These are phyloP conservation scores for Rosa lucieae DNA, from an alignment of 306 rosid species.

Conservation along the genomic window DNA sequence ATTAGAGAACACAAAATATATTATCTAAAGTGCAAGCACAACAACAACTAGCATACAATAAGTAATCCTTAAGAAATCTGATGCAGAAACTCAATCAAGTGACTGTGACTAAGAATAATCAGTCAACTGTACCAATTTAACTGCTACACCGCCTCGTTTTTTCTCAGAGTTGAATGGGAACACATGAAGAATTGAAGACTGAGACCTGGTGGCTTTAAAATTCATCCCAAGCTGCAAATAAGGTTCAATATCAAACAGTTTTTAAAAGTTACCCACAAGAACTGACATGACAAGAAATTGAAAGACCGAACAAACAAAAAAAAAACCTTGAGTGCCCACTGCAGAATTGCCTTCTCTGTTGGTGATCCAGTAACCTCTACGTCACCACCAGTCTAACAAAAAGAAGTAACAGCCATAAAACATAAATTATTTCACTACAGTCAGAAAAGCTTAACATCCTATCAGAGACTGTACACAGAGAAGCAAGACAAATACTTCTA, in stretches of 20 bases:
- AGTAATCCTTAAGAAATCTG: not conserved
- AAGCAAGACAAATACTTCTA: not conserved
- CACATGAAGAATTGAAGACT: conserved; percentile 62
- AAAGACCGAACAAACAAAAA: not conserved
- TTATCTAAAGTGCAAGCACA: not conserved
- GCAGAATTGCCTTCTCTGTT: conserved; percentile 83
- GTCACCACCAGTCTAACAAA: conserved; percentile 47
- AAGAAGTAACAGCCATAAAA: conserved; percentile 10
- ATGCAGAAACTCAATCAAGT: not conserved
- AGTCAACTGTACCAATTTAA: conserved; percentile 43
- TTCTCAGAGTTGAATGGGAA: conserved; percentile 89
- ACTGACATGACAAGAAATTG: not conserved
- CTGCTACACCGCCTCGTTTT: conserved; percentile 81
- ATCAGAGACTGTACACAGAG: not conserved
- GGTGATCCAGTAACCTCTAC: conserved; percentile 89
- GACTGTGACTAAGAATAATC: not conserved
- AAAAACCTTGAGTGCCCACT: conserved; percentile 69
- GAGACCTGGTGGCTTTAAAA: conserved; percentile 54
- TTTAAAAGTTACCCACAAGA: not conserved
- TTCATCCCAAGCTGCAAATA: conserved; percentile 79
- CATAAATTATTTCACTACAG: not conserved
- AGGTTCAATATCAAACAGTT: conserved; percentile 4
- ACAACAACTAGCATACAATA: not conserved
- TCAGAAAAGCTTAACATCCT: not conserved
- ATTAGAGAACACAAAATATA: not conserved